Percentiles rank a stretch among this genome's conserved stretches.
Conservation (phyloP, 2,329 filamentous ascomycete genomes). For the Sclerotinia borealis region DNA sequence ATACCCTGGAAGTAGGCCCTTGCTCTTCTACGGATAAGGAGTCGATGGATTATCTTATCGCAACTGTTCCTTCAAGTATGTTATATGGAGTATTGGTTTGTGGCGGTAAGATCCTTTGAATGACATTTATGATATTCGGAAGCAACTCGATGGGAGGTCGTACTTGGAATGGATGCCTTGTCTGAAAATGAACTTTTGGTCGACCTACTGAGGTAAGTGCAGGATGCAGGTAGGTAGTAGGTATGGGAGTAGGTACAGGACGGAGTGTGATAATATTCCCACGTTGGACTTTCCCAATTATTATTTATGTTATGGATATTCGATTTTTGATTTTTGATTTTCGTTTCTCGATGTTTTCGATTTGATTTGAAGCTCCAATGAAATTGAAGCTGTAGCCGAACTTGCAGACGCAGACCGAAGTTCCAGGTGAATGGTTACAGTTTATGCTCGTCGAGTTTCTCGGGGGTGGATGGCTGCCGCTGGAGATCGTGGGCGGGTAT, state of each 20-base stretch:
- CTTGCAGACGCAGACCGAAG: conserved; percentile 4
- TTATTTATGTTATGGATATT: not conserved
- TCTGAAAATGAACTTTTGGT: not conserved
- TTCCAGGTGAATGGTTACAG: conserved; percentile 17
- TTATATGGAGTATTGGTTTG: not conserved
- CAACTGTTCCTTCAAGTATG: not conserved
- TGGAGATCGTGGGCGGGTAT: conserved; percentile 24
- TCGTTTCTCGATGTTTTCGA: not conserved
- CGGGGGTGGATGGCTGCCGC: conserved; percentile 19
- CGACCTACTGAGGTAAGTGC: not conserved
- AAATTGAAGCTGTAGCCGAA: conserved; percentile 11
- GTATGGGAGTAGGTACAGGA: not conserved
- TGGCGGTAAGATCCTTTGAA: not conserved
- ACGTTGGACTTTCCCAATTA: not conserved
- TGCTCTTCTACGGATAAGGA: conserved; percentile 1
- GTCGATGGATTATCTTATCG: conserved; percentile 1
- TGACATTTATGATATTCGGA: not conserved
- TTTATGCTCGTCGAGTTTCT: conserved; percentile 12
- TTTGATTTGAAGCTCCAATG: conserved; percentile 12
- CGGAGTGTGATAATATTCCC: not conserved
- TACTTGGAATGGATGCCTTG: not conserved
- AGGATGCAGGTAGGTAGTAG: no score
- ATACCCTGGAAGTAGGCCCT: not conserved
- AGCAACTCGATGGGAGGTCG: not conserved
- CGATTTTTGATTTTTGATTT: not conserved